Evolutionary conservation across 352 stramenopile species (phyloP).

Genomic region (Chloridella minuta): DNA sequence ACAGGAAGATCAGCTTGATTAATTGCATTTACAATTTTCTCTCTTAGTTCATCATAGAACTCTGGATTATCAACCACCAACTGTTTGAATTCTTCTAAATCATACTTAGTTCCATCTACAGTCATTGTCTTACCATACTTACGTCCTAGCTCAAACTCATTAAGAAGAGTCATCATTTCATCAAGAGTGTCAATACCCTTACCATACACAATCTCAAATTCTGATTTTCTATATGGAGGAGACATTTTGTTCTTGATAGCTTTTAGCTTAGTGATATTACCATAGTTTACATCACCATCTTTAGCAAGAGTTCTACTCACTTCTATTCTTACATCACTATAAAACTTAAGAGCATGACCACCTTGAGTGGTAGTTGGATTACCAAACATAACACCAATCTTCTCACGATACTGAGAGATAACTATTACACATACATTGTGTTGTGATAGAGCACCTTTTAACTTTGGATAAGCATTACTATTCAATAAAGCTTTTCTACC

Average conservation of each 20-base stretch:
- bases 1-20: no score
- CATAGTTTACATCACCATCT: constrained; percentile 40
- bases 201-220: constrained; percentile 87
- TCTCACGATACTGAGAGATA: constrained; percentile 86
- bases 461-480: constrained; percentile 77
- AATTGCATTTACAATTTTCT: no score
- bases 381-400: constrained; percentile 79
- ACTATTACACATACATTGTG: background rate
- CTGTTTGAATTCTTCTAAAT: no score
- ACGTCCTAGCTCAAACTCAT: no score
- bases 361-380: constrained; percentile 76
- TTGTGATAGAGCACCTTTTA: constrained; percentile 23
- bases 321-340: constrained; percentile 55
- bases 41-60: no score
- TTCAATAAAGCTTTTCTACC: constrained; percentile 78
- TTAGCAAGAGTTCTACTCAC: constrained; percentile 61
- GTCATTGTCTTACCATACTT: no score
- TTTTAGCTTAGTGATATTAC: constrained; percentile 83
- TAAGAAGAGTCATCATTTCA: constrained; percentile 25
- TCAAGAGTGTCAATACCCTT: constrained; percentile 54
- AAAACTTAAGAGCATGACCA: constrained; percentile 51
- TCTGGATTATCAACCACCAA: no score
- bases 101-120: no score
- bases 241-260: constrained; percentile 96
- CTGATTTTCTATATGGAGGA: constrained; percentile 61